Base-by-base conservation (phyloP, 129 eudicot genomes). In the Flaveria ramosissima region DNA sequence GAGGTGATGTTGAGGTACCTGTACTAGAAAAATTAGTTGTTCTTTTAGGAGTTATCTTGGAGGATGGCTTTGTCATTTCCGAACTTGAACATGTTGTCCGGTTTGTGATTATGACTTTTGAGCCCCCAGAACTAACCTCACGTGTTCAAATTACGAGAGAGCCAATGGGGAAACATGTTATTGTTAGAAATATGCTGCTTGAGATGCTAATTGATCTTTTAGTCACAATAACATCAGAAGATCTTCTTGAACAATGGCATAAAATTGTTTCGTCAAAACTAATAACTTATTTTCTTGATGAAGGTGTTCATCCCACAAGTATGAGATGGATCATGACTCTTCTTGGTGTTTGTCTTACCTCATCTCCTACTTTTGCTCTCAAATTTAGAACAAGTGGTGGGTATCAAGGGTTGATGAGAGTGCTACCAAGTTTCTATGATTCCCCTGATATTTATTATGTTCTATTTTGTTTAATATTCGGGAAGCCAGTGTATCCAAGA, bases 241-340 rank as follows among this genome's bases (percentile, higher is more conserved):
- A 93, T 73, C 75, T 88, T 70, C 92, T 93, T 71, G 98, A 93
- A 84, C 96, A 90, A 87, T 93, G 98, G 98, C 98, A 93, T 79
- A 90, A 86, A 79, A 90, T 88, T 32, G 97, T 93, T 2, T 93
- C 98, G 16, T 88, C 97, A 7, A 93, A 89, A 76, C 76, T 93
- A 69, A 59, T 93, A 11, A 93, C 97, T 45, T 90, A 83, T 87
- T 93, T 90, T 80, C 93, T 93, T 71, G 98, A 93, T 55, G 97
- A 93, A 79, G 89, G 90, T 63, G 97, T 93, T 78, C 98, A 93
- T 76, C 98, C 98, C 39, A 88, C 98, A 12, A 93, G 98, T 81
- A 93, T 90, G 97, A 87, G 97, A 79, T 93, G 98, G 98, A 81
- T 93, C 62, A 93, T 88, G 89, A 93, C 98, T 65, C 98, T 93